Percentiles rank a stretch among this genome's conserved stretches.
Evolutionary conservation across 352 stramenopile genomes (phyloP).

Genomic region (Globisporangium radiosum): DNA sequence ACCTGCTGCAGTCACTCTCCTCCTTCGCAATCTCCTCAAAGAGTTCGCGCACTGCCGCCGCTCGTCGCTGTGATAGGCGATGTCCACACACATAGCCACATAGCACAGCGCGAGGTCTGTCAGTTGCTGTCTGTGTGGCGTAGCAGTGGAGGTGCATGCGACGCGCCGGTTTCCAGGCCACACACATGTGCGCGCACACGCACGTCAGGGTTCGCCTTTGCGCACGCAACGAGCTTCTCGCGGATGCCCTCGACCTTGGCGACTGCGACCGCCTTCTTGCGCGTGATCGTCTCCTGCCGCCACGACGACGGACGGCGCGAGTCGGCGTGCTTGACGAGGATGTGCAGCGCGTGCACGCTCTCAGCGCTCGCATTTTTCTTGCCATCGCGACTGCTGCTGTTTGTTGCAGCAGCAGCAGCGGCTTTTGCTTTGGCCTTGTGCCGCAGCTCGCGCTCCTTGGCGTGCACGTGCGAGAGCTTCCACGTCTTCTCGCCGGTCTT

Average conservation of each 20-base stretch:
- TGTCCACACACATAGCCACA: neutral
- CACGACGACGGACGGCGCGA: conserved; percentile 81
- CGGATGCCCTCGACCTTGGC: conserved; percentile 74
- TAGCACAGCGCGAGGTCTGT: too few relatives aligned
- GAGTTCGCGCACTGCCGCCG: conserved; percentile 55
- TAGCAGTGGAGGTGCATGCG: neutral
- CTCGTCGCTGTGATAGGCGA: conserved; percentile 7
- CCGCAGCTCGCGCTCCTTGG: conserved; percentile 72
- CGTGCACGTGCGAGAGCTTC: conserved; percentile 80
- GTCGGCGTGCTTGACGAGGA: conserved; percentile 85
- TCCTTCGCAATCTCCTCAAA: conserved; percentile 85
- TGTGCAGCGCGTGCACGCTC: conserved; percentile 72
- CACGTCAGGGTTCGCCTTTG: conserved; percentile 62
- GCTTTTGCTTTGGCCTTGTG: conserved; percentile 34
- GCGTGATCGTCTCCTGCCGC: conserved; percentile 83
- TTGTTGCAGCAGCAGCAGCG: neutral
- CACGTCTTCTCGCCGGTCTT: conserved; percentile 85
- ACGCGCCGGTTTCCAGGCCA: neutral
- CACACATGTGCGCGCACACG: conserved; percentile 12
- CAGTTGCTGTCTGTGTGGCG: too few relatives aligned
- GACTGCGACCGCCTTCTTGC: conserved; percentile 80
- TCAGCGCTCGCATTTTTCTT: conserved; percentile 16
- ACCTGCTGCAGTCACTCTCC: conserved; percentile 88
- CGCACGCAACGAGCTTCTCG: conserved; percentile 68
- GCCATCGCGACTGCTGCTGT: conserved; percentile 6